These are phyloP conservation scores for Fusarium domesticum DNA, from an alignment of 2,329 filamentous ascomycete genomes.

Conservation along the genomic window DNA sequence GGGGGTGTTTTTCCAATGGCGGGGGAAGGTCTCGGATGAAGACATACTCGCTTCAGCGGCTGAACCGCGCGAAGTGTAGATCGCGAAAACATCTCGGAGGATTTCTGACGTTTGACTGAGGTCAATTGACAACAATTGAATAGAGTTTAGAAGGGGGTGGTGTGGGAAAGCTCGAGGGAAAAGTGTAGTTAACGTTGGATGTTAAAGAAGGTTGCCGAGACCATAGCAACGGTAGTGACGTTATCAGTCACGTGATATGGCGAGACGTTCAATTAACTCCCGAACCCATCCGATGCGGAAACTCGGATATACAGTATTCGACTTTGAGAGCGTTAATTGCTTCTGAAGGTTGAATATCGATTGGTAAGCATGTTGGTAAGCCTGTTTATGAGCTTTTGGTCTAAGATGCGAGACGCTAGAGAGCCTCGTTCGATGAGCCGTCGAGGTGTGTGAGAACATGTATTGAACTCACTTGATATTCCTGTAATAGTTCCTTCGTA, in stretches of 20 bases:
- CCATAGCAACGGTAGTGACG: slow-evolving; percentile 16
- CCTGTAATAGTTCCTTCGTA: no score
- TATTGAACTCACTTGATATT: no score
- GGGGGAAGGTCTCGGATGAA: slow-evolving; percentile 1
- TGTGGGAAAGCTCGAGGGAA: slow-evolving; percentile 6
- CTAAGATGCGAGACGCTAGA: slow-evolving; percentile 1
- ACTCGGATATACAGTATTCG: slow-evolving; percentile 2
- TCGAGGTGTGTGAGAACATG: no score
- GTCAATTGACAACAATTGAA: slow-evolving; percentile 27
- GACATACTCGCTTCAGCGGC: slow-evolving; percentile 62
- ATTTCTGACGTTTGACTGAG: slow-evolving; percentile 13
- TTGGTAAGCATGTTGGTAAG: slow-evolving; percentile 4
- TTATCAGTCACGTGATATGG: slow-evolving; percentile 22
- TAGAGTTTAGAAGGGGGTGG: slow-evolving; percentile 10
- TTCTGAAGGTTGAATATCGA: not conserved
- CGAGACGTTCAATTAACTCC: slow-evolving; percentile 1
- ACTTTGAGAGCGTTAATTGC: not conserved
- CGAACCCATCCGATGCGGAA: slow-evolving; percentile 1
- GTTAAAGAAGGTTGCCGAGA: slow-evolving; percentile 10
- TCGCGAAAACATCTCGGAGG: slow-evolving; percentile 62
- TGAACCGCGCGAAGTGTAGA: slow-evolving; percentile 61
- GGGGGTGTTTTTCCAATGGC: slow-evolving; percentile 5
- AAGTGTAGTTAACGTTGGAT: slow-evolving; percentile 13
- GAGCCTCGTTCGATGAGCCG: not conserved
- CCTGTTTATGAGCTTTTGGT: no score